phyloP scores from a whole-genome alignment of 139 green algal species.

The Limnomonas spitsbergensis region DNA sequence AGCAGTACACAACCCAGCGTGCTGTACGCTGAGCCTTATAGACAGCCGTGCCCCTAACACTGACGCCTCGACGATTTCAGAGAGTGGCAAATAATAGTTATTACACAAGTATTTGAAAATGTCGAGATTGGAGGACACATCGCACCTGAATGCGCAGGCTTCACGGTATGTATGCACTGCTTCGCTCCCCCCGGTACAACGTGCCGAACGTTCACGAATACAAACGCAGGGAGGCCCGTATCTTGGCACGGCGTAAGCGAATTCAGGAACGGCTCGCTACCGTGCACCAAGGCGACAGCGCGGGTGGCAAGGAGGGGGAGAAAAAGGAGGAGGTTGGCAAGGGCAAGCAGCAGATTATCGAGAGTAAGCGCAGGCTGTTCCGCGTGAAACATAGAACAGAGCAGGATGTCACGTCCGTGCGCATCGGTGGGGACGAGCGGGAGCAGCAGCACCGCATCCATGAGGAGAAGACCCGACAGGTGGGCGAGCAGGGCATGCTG shows the following conservation, averaged over 20 bases:
- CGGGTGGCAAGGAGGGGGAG: constrained; percentile 46
- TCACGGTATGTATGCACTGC: not conserved
- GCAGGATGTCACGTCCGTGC: constrained; percentile 55
- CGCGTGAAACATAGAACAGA: constrained; percentile 53
- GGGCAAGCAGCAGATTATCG: constrained; percentile 65
- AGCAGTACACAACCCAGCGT: too few species aligned
- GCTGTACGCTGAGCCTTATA: too few species aligned
- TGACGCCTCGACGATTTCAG: too few species aligned
- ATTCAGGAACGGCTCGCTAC: constrained; percentile 59
- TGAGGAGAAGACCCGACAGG: constrained; percentile 65
- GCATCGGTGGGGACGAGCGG: constrained; percentile 54
- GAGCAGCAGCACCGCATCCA: constrained; percentile 53
- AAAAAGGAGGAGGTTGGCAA: constrained; percentile 58
- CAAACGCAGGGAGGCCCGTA: constrained; percentile 39
- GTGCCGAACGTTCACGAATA: too few species aligned
- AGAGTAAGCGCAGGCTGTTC: constrained; percentile 58
- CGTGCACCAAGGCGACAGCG: constrained; percentile 45
- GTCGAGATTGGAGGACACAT: not conserved
- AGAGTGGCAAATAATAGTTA: too few species aligned
- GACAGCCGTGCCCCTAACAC: too few species aligned
- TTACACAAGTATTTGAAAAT: constrained; percentile 2
- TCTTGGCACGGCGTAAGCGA: constrained; percentile 49
- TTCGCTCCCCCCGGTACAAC: too few species aligned
- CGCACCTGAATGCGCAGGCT: not conserved
- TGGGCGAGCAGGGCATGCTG: constrained; percentile 21